These are phyloP conservation scores for Metroxylon sagu DNA, from an alignment of 176 grass and related monocot species.

Conservation along the genomic window DNA sequence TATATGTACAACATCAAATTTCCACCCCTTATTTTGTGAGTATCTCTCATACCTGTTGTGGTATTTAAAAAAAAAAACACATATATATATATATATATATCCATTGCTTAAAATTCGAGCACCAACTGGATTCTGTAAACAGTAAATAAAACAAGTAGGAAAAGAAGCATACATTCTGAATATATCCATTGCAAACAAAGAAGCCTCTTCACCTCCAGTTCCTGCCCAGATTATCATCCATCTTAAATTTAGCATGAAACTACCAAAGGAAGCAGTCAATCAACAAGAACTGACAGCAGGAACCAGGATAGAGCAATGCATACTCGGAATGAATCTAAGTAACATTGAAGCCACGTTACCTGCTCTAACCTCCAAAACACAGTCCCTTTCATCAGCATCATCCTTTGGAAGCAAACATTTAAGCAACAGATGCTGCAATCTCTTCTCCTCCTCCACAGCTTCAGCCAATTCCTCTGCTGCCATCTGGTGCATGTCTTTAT, in stretches of 20 bases:
- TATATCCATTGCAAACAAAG: slow-evolving; percentile 93
- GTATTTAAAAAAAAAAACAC: no score
- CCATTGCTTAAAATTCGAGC: no score
- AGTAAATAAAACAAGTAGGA: not conserved
- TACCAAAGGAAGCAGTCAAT: slow-evolving; percentile 2
- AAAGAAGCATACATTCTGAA: slow-evolving; percentile 64
- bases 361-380: slow-evolving; percentile 83
- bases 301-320: not conserved
- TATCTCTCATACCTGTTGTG: slow-evolving; percentile 72
- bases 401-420: slow-evolving; percentile 75
- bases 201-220: slow-evolving; percentile 93
- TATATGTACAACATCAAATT: slow-evolving; percentile 74
- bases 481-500: slow-evolving; percentile 75
- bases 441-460: slow-evolving; percentile 47
- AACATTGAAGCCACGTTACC: slow-evolving; percentile 29
- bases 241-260: no score
- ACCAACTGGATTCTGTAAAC: not conserved
- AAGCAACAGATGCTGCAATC: slow-evolving; percentile 42
- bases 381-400: slow-evolving; percentile 84
- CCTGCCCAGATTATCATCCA: slow-evolving; percentile 32
- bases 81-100: slow-evolving; percentile 5
- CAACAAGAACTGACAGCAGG: not conserved
- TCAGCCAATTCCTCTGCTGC: slow-evolving; percentile 60
- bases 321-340: no score
- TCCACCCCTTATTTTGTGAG: slow-evolving; percentile 80